These are phyloP conservation scores for Kalaharituber pfeilii DNA, from an alignment of 2,329 filamentous ascomycete genomes.

Conservation along the genomic window DNA sequence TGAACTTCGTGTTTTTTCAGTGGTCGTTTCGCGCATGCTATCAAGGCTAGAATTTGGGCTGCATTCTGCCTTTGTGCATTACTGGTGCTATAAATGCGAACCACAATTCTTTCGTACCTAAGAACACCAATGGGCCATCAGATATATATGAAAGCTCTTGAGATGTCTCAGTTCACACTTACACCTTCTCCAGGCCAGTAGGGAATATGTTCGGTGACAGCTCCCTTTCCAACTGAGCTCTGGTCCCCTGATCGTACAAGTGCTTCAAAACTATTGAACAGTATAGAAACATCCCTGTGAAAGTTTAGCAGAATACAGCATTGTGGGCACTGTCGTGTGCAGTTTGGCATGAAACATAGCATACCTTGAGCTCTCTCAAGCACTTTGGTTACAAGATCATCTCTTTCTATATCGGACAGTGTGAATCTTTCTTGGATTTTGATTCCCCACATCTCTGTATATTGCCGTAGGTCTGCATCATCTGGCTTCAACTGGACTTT, in stretches of 20 bases:
- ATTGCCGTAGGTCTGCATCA: conserved; percentile 25
- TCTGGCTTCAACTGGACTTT: conserved; percentile 20
- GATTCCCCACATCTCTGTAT: conserved; percentile 15
- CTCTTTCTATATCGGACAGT: conserved; percentile 7
- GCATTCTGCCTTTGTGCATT: conserved; percentile 21
- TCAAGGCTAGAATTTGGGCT: conserved; percentile 28
- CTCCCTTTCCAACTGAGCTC: conserved; percentile 16
- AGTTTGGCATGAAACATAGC: not conserved
- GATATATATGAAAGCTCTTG: not conserved
- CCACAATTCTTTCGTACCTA: conserved; percentile 24
- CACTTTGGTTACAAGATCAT: conserved; percentile 17
- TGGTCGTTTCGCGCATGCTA: conserved; percentile 28
- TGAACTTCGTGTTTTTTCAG: conserved; percentile 31
- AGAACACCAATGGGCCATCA: not conserved
- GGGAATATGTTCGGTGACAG: conserved; percentile 14
- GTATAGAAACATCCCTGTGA: conserved; percentile 27
- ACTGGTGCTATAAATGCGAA: conserved; percentile 17
- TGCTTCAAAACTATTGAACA: conserved; percentile 24
- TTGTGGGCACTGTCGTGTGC: not conserved
- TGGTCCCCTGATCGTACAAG: conserved; percentile 19
- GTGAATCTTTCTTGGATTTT: conserved; percentile 22
- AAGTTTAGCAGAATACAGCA: too few relatives aligned
- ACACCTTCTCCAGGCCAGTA: conserved; percentile 19
- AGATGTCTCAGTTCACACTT: conserved; percentile 5
- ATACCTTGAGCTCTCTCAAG: conserved; percentile 19